Base-by-base conservation (phyloP, 441 rosid genomes). In the Euphorbia schlechtendalii region DNA sequence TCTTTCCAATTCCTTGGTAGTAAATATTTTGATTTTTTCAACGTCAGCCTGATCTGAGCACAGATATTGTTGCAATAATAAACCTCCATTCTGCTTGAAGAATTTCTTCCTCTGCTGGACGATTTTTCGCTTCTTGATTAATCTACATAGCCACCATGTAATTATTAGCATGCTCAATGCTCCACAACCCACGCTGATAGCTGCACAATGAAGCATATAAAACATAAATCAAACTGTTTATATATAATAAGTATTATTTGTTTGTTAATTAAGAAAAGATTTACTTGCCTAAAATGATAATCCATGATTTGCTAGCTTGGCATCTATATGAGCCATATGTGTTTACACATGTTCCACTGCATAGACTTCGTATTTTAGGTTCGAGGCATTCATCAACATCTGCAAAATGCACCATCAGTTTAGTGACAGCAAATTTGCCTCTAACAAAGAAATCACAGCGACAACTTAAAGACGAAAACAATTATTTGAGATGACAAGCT, bases 51-150 rank as follows among this genome's bases (percentile, higher is more conserved):
- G 49, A 0, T 36, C 60, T 30, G 76, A 38, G 49, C 3, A 32
- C 43, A 79, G 4, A 32, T 71, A 66, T 48, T 76, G 75, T 13
- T 73, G 51, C 22, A 77, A 38, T 12, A 77, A 10, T 15, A 77
- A 20, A 12, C 81, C 81, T 0, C 73, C 73, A 22, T 76, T 76
- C 0, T 73, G 71, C 28, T 76, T 72, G 36, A 80, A 74, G 8
- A 57, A 64, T 46, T 69, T 71, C 27, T 64, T 63, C 55, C 2
- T 56, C 15, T 18, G 56, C 20, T 52, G 56, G 59, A 56, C 27
- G 38, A 15, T 32, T 20, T 28, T 73, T 15, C 34, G 65, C 20
- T 66, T 73, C 65, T 59, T 76, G 2, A 73, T 48, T 20, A 25
- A 46, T 69, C 61, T 73, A 65, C 48, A 43, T 24, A 69, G 2